Evolutionary conservation across 1,284 basidiomycete genomes (phyloP), one percentile per base, ranked within the genome.

Genomic region (Ganoderma leucocontextum): DNA sequence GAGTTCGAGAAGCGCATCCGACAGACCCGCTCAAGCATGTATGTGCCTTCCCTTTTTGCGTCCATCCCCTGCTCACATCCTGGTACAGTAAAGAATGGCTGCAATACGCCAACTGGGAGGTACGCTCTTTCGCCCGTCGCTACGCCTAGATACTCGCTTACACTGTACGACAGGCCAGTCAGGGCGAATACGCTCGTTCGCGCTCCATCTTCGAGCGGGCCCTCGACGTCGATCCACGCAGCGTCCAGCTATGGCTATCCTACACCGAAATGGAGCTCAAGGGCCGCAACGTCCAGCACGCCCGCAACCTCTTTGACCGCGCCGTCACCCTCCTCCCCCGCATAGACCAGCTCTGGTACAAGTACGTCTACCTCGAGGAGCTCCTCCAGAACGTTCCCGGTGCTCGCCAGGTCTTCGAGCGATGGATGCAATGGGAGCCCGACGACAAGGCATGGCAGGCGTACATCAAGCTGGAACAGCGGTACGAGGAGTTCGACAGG

Each of bases 371-470:
- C 82, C 89, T 99, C 65, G 97, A 99, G 79, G 97, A 99, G 80
- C 88, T 99, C 3, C 87, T 99, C 15, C 94, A 97, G 76, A 99
- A 99, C 78, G 91, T 99, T 44, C 89, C 95, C 0, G 97, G 97
- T 38, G 96, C 97, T 0, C 91, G 97, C 12, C 97, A 99, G 79
- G 95, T 99, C 67, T 99, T 99, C 76, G 98, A 99, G 81, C 88
- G 97, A 60, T 99, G 97, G 97, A 98, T 99, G 96, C 88, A 93
- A 72, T 99, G 98, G 98, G 96, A 99, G 79, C 98, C 98, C 0
- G 96, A 99, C 77, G 98, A 99, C 87, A 99, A 98, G 84, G 96
- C 97, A 7, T 99, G 97, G 98, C 94, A 96, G 78, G 95, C 95
- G 13, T 99, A 98, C 81, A 95, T 99, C 86, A 97, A 98, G 84